Evolutionary conservation across 148 eudicot species (phyloP).

Genomic region (Hydrangea macrophylla): DNA sequence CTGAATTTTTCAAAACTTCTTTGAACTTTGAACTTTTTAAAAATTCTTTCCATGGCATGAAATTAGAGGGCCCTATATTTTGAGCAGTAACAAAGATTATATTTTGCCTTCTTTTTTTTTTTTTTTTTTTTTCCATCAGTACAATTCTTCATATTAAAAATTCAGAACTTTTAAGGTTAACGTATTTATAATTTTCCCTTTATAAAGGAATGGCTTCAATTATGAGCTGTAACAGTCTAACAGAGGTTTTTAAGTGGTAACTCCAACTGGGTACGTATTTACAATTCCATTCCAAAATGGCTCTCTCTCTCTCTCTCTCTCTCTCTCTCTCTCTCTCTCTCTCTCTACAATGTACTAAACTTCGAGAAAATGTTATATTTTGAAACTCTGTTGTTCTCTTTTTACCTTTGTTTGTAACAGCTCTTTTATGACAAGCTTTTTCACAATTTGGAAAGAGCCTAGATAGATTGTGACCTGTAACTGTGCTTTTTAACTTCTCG

Average conservation of each 20-base stretch:
- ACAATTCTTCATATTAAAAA: background rate
- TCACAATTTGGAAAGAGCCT: background rate
- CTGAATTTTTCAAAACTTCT: background rate
- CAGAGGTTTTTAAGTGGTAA: too few relatives aligned
- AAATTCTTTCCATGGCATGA: background rate
- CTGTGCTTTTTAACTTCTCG: conserved; percentile 9
- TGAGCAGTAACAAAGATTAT: background rate
- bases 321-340: conserved; percentile 11
- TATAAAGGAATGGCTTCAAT: too few relatives aligned
- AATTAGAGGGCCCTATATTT: conserved; percentile 5
- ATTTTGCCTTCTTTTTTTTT: background rate
- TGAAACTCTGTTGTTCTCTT: background rate
- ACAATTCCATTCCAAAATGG: too few relatives aligned
- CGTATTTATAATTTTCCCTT: too few relatives aligned
- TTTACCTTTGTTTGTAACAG: conserved; percentile 7
- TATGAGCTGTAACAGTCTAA: too few relatives aligned
- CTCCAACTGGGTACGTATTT: too few relatives aligned
- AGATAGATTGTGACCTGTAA: conserved; percentile 5
- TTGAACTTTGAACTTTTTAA: background rate
- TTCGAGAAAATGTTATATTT: background rate
- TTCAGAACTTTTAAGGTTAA: background rate
- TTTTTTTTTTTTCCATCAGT: background rate
- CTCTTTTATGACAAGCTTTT: background rate
- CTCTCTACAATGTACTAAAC: background rate
- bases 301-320: too few relatives aligned